Percentiles rank a stretch among this genome's conserved stretches.
These are phyloP conservation scores for Marchantia paleacea DNA, from an alignment of 225 moss, liverwort and hornwort species.

Conservation along the genomic window DNA sequence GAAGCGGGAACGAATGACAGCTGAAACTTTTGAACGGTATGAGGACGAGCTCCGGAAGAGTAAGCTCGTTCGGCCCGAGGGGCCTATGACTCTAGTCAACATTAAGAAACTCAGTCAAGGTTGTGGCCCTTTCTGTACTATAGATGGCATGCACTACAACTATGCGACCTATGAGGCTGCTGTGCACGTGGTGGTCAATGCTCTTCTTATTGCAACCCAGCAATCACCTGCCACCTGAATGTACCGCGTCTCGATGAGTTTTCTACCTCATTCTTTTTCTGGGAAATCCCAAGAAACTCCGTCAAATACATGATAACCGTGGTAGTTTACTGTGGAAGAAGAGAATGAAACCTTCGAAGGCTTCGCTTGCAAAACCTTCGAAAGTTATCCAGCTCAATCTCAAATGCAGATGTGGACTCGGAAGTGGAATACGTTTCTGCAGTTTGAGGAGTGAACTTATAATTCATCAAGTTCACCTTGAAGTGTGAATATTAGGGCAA, in stretches of 20 bases:
- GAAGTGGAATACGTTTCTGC: not conserved
- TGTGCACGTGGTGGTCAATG: slow-evolving; percentile 80
- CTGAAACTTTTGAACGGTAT: slow-evolving; percentile 44
- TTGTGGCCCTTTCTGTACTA: slow-evolving; percentile 67
- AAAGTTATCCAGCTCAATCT: not conserved
- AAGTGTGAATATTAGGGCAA: not conserved
- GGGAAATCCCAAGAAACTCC: not conserved
- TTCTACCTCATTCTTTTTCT: not conserved
- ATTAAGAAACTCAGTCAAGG: slow-evolving; percentile 52
- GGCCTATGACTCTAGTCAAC: slow-evolving; percentile 58
- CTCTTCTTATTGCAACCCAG: slow-evolving; percentile 75
- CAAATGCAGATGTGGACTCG: not conserved
- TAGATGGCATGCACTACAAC: slow-evolving; percentile 88
- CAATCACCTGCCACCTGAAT: slow-evolving; percentile 39
- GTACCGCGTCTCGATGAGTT: not conserved
- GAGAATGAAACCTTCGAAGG: not conserved
- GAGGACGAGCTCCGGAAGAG: slow-evolving; percentile 45
- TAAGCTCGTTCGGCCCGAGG: slow-evolving; percentile 43
- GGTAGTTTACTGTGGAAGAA: not conserved
- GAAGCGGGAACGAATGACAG: slow-evolving; percentile 62
- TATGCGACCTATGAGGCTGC: slow-evolving; percentile 74
- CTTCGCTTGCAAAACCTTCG: not conserved
- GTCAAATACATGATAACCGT: not conserved
- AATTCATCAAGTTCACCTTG: not conserved
- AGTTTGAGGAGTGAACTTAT: not conserved